These are phyloP conservation scores for Ogataea pilisensis DNA, from an alignment of 805 yeast genomes.

Conservation along the genomic window DNA sequence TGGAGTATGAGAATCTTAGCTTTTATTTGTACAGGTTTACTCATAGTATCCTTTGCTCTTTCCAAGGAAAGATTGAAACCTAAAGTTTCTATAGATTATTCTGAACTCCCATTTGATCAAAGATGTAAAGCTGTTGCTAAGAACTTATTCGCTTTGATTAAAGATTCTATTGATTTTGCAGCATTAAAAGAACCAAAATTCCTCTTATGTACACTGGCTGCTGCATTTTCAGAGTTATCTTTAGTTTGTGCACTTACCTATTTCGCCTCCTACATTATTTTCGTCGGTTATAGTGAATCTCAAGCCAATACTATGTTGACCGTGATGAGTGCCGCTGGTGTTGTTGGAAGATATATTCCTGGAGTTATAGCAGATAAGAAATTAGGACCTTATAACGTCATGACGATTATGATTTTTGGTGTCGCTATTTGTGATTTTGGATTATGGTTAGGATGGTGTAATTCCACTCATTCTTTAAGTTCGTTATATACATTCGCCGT, in stretches of 20 bases:
- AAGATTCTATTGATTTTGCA: slow-evolving; percentile 25
- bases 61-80: slow-evolving; percentile 34
- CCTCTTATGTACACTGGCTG: slow-evolving; percentile 35
- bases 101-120: slow-evolving; percentile 5
- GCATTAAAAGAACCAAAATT: slow-evolving; percentile 37
- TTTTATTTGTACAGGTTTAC: slow-evolving; percentile 23
- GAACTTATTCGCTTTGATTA: slow-evolving; percentile 12
- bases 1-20: slow-evolving; percentile 57
- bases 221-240: slow-evolving; percentile 37
- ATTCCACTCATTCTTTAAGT: slow-evolving; percentile 26
- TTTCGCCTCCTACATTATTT: slow-evolving; percentile 40
- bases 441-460: slow-evolving; percentile 60
- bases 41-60: slow-evolving; percentile 27
- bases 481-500: slow-evolving; percentile 48
- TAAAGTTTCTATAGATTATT: slow-evolving; percentile 7
- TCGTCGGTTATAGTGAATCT: slow-evolving; percentile 38
- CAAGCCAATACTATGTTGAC: slow-evolving; percentile 42
- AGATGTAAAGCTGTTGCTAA: slow-evolving; percentile 6
- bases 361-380: slow-evolving; percentile 48
- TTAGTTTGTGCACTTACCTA: slow-evolving; percentile 39
- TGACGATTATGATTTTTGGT: slow-evolving; percentile 43
- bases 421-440: slow-evolving; percentile 43
- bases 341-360: slow-evolving; percentile 52
- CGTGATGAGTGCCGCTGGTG: slow-evolving; percentile 43
- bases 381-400: slow-evolving; percentile 54